Base-by-base conservation (phyloP, 1,284 basidiomycete genomes). In the Ganoderma meredithae region DNA sequence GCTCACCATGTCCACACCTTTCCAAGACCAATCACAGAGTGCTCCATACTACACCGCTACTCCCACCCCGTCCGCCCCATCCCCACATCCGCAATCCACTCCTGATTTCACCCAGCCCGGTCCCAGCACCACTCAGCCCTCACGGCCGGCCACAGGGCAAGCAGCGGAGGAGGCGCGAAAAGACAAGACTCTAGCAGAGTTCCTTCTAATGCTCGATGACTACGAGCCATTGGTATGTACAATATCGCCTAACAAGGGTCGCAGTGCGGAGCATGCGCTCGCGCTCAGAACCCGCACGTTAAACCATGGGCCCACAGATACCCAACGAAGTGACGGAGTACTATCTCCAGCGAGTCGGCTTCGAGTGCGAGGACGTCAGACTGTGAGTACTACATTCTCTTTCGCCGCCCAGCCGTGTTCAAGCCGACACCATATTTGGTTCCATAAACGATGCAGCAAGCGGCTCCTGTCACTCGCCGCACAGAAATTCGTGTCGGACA, bases 281-380 rank as follows among this genome's bases (percentile, higher is more conserved):
- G 41, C 63, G 31, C 49, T n/a, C 22, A 39, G 12, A 39, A 6
- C 33, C 53, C 12, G 44, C 31, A 59, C 67, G 52, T 69, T 72
- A 43, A 73, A 68, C n/a, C 40, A 25, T 56, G 25, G 40, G 36
- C 36, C 27, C 53, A 33, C 77, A 98, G 95, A 96, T 99, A 73
- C 98, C 98, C 1, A 98, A 97, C 78, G 96, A 99, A 80, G 96
- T 99, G 17, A 98, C 97, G 4, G 96, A 98, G 77, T 98, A 97
- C 81, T 99, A 98, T 81, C 88, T 99, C 12, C 96, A 99, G 80
- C 87, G 92, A 69, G 95, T 97, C 25, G 98, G 98, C 0, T 99
- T 99, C 80, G 97, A 99, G 76, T 97, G 95, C 78, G 92, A 96
- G 72, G 97, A 99, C 79, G 89, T 95, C 33, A 88, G 96, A 75